Conservation (phyloP, 225 moss, liverwort and hornwort species). For the Antitrichia curtipendula region DNA sequence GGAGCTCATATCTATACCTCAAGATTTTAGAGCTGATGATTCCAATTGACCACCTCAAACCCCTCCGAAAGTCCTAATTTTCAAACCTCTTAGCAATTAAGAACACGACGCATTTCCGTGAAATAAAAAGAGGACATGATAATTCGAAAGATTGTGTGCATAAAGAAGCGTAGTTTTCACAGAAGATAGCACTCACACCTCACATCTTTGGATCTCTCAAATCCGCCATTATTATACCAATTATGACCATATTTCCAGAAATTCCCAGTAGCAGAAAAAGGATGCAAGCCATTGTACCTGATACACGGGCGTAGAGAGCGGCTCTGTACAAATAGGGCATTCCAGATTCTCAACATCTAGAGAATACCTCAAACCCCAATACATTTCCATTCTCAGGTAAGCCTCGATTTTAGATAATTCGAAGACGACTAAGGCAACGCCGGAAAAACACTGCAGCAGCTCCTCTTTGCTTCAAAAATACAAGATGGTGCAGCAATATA, state of each 20-base stretch:
- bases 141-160: too few relatives aligned
- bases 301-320: conserved; percentile 1
- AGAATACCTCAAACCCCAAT: not conserved
- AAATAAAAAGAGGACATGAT: not conserved
- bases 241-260: not conserved
- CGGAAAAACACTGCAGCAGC: too few relatives aligned
- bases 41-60: not conserved
- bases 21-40: not conserved
- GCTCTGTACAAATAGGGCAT: conserved; percentile 6
- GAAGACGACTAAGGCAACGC: not conserved
- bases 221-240: not conserved
- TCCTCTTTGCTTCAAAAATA: not conserved
- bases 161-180: not conserved
- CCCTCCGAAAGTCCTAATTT: not conserved
- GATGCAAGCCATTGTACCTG: not conserved
- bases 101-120: not conserved
- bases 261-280: not conserved
- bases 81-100: not conserved
- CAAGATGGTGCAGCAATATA: not conserved
- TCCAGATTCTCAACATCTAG: conserved; percentile 1
- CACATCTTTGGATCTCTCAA: not conserved
- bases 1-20: not conserved
- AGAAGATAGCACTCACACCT: not conserved
- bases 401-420: not conserved
- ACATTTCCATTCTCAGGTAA: not conserved